phyloP scores from a whole-genome alignment of 2,329 filamentous ascomycete genomes.

The Microcyclosporella mali region DNA sequence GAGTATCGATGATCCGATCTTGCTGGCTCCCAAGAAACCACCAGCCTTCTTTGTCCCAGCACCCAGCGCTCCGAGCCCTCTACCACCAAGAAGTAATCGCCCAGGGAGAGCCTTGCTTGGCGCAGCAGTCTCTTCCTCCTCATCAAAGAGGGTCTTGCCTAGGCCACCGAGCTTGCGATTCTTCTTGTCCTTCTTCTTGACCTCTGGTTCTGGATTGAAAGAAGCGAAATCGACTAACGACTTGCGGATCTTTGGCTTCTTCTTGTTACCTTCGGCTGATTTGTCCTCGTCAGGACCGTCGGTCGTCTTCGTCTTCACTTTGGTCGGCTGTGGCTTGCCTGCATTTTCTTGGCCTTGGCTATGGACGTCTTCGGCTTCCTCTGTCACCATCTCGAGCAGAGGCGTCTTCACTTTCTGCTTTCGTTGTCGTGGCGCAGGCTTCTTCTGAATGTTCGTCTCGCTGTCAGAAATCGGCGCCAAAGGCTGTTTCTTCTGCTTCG shows the following conservation, averaged over 20 bases:
- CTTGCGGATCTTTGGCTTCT: constrained; percentile 37
- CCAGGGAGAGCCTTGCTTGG: constrained; percentile 23
- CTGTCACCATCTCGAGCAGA: constrained; percentile 39
- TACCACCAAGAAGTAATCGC: constrained; percentile 25
- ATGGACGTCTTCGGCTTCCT: constrained; percentile 36
- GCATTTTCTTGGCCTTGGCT: constrained; percentile 34
- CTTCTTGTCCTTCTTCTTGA: constrained; percentile 29
- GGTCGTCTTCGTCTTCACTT: constrained; percentile 35
- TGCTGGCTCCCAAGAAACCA: constrained; percentile 20
- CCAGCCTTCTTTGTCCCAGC: constrained; percentile 25
- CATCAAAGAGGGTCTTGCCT: constrained; percentile 36
- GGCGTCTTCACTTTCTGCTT: constrained; percentile 34
- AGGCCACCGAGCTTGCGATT: constrained; percentile 33
- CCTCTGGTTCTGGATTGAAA: constrained; percentile 29
- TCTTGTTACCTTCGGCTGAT: constrained; percentile 35
- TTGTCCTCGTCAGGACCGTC: constrained; percentile 27
- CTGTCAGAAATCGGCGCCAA: constrained; percentile 41
- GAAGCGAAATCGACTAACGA: constrained; percentile 42
- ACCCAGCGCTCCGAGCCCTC: constrained; percentile 29
- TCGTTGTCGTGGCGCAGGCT: constrained; percentile 31
- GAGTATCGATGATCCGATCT: constrained; percentile 24
- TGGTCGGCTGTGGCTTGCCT: constrained; percentile 25
- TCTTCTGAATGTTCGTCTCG: constrained; percentile 38
- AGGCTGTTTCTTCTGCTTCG: constrained; percentile 35
- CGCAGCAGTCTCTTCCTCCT: constrained; percentile 31